These are phyloP conservation scores for Paraglomus occultum DNA, from an alignment of 192 early-diverging fungal genomes.

Conservation along the genomic window DNA sequence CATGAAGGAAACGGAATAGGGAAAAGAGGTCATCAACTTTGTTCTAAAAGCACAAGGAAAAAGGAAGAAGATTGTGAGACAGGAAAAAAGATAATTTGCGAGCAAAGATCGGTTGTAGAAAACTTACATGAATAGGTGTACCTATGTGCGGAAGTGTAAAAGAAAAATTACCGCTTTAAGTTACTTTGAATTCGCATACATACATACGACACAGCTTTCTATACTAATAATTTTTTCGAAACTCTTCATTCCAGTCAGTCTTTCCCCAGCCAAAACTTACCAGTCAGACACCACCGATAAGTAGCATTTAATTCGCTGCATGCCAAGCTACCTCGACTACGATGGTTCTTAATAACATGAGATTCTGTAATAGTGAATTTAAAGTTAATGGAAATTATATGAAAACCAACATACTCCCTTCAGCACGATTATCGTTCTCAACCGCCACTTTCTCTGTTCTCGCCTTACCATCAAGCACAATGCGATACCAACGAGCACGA, in stretches of 20 bases:
- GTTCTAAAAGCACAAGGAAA: slow-evolving; percentile 58
- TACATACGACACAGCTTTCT: too few species aligned
- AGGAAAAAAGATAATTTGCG: background rate
- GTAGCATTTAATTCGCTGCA: slow-evolving; percentile 44
- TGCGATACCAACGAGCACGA: too few species aligned
- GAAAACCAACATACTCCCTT: too few species aligned
- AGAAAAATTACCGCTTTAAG: slow-evolving; percentile 23
- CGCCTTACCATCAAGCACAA: too few species aligned
- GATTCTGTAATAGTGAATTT: slow-evolving; percentile 42
- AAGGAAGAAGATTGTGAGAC: background rate
- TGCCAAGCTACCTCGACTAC: slow-evolving; percentile 44
- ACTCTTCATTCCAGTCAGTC: slow-evolving; percentile 29
- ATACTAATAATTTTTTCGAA: too few species aligned
- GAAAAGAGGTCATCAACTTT: slow-evolving; percentile 68
- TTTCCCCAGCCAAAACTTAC: slow-evolving; percentile 37
- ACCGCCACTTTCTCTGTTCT: too few species aligned
- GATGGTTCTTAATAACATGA: slow-evolving; percentile 61
- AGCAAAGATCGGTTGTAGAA: too few species aligned
- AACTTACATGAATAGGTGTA: background rate
- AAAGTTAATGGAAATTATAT: too few species aligned
- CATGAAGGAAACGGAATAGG: slow-evolving; percentile 64
- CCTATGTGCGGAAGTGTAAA: background rate
- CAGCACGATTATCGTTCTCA: too few species aligned
- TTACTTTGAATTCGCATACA: slow-evolving; percentile 1
- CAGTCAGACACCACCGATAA: slow-evolving; percentile 68